Percentiles rank a stretch among this genome's conserved stretches.
phyloP scores from a whole-genome alignment of 345 rosid genomes.

The Carallia brachiata region DNA sequence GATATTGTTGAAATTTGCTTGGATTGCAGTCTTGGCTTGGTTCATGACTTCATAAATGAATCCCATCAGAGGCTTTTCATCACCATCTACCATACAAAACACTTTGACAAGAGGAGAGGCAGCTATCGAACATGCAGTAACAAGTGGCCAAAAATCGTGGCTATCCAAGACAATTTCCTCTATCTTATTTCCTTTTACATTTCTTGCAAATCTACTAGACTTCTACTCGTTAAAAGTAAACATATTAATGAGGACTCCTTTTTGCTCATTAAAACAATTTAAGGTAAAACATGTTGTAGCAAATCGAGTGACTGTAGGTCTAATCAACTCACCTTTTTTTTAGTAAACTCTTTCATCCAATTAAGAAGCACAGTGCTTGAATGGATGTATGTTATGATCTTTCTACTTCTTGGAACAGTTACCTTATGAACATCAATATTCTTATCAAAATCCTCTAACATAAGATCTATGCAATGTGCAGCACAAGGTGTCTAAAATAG shows the following conservation, averaged over 20 bases:
- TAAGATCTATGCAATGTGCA: no score
- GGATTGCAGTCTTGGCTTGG: neutral
- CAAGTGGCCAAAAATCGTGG: neutral
- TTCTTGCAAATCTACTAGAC: neutral
- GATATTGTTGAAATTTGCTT: neutral
- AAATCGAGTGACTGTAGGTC: constrained; percentile 2
- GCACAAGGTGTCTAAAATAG: no score
- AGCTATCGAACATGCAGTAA: neutral
- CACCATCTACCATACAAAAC: neutral
- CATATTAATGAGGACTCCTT: neutral
- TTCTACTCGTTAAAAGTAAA: neutral
- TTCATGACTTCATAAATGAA: neutral
- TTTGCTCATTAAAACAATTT: neutral
- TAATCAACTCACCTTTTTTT: neutral
- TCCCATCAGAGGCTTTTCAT: neutral
- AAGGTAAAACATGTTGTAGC: constrained; percentile 11
- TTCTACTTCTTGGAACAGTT: neutral
- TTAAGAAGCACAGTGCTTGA: neutral
- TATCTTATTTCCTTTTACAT: no score
- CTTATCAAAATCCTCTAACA: no score
- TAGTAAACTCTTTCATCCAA: neutral
- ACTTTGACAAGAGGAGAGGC: constrained; percentile 2
- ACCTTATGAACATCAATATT: neutral
- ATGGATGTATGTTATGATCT: neutral
- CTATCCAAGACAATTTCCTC: neutral